Evolutionary conservation across 2,329 filamentous ascomycete species (phyloP).

Genomic region (Aspergillus unguis): DNA sequence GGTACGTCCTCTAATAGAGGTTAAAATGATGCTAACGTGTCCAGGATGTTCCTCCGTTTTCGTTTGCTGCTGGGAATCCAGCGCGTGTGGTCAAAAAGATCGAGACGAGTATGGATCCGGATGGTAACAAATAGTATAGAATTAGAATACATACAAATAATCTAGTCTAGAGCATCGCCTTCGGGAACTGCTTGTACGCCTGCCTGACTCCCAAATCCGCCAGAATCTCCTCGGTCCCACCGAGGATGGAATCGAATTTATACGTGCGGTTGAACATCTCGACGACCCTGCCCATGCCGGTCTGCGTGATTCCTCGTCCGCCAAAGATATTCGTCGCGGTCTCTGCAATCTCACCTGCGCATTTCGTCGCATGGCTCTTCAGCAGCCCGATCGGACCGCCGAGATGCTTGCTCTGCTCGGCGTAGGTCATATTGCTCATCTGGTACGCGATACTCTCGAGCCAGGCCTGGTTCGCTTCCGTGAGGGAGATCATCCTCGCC

Average conservation of each 20-base stretch:
- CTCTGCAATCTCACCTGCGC: conserved; percentile 78
- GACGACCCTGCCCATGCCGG: conserved; percentile 76
- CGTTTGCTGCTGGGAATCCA: conserved; percentile 28
- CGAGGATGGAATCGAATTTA: conserved; percentile 76
- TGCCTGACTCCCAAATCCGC: conserved; percentile 78
- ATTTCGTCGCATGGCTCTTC: conserved; percentile 73
- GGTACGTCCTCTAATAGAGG: conserved; percentile 9
- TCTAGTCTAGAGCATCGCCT: conserved; percentile 35
- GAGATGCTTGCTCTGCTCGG: conserved; percentile 69
- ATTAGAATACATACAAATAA: not conserved
- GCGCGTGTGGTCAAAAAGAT: conserved; percentile 23
- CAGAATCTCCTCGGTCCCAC: conserved; percentile 79
- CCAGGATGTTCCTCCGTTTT: conserved; percentile 27
- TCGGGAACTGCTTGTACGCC: conserved; percentile 80
- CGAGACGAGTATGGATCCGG: conserved; percentile 25
- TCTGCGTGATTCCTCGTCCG: conserved; percentile 73
- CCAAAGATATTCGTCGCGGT: conserved; percentile 84
- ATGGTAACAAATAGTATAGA: not conserved
- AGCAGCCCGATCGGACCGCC: conserved; percentile 78
- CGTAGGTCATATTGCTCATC: conserved; percentile 81
- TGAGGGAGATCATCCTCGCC: conserved; percentile 79
- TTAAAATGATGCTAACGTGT: conserved; percentile 2
- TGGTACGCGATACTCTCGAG: conserved; percentile 81
- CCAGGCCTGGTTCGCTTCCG: conserved; percentile 82
- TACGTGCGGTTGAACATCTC: conserved; percentile 83